Percentiles rank a stretch among this genome's conserved stretches.
These are phyloP conservation scores for Trichoderma oligosporum DNA, from an alignment of 2,329 filamentous ascomycete genomes.

Conservation along the genomic window DNA sequence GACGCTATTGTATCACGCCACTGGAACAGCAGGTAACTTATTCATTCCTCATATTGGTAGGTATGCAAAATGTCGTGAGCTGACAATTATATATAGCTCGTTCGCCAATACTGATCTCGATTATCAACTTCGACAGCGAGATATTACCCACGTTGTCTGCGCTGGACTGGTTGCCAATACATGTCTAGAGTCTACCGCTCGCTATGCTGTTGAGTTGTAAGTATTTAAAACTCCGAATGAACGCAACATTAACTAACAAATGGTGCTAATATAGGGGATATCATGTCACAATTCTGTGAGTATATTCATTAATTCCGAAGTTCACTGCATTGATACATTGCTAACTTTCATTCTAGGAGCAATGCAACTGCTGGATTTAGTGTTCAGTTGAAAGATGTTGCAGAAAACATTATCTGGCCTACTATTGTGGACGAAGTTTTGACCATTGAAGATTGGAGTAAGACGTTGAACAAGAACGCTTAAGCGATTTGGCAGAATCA, in stretches of 20 bases:
- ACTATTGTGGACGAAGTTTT: constrained; percentile 15
- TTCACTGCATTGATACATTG: not conserved
- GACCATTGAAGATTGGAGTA: not conserved
- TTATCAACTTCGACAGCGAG: constrained; percentile 14
- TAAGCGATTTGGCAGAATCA: not conserved
- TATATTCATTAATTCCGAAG: not conserved
- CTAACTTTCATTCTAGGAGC: constrained; percentile 1
- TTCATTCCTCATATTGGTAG: no score
- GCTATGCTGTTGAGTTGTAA: constrained; percentile 21
- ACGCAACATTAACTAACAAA: not conserved
- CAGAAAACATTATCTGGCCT: constrained; percentile 15
- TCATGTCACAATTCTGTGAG: constrained; percentile 16
- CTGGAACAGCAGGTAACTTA: constrained; percentile 11
- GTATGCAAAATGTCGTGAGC: not conserved
- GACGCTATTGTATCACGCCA: constrained; percentile 21
- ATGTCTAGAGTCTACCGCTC: constrained; percentile 22
- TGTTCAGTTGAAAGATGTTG: constrained; percentile 7
- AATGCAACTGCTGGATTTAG: constrained; percentile 17
- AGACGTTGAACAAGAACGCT: not conserved
- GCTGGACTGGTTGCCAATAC: constrained; percentile 23
- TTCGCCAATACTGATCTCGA: constrained; percentile 14
- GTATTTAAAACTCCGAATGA: not conserved
- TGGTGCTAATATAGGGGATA: constrained; percentile 2
- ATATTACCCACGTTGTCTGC: constrained; percentile 22
- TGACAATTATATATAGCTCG: not conserved